Conservation (phyloP, 768 basidiomycete genomes). For the Termitomyces sp. region DNA sequence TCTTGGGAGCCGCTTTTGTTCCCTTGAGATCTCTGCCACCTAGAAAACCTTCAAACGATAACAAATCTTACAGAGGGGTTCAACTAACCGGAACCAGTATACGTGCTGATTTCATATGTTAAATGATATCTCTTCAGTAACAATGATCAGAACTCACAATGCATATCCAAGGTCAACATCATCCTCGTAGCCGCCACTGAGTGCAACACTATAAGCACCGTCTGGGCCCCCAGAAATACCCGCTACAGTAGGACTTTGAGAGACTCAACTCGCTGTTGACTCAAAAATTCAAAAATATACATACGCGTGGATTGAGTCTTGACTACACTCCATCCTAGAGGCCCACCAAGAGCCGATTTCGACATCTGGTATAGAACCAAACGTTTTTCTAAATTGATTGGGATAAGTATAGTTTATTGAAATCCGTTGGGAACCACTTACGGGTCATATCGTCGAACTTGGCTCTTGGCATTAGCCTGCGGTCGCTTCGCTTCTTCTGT, state of each 20-base stretch:
- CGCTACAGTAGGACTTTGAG: constrained; percentile 70
- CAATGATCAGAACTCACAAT: constrained; percentile 52
- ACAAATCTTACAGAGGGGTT: not conserved
- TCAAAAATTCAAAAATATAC: constrained; percentile 24
- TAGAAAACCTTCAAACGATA: constrained; percentile 17
- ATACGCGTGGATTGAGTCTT: constrained; percentile 83
- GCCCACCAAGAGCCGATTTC: constrained; percentile 84
- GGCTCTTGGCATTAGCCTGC: constrained; percentile 18
- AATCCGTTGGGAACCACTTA: constrained; percentile 23
- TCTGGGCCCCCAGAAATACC: constrained; percentile 67
- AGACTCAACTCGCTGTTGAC: constrained; percentile 3
- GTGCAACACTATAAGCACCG: constrained; percentile 82
- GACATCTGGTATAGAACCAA: constrained; percentile 77
- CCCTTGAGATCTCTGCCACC: constrained; percentile 88
- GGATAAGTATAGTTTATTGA: not conserved
- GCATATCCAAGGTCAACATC: constrained; percentile 80
- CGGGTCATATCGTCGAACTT: constrained; percentile 46
- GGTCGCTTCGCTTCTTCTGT: constrained; percentile 35
- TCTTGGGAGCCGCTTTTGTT: constrained; percentile 78
- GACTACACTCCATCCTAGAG: constrained; percentile 63
- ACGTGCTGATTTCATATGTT: constrained; percentile 49
- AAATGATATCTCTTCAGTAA: not conserved
- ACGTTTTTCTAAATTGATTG: constrained; percentile 54
- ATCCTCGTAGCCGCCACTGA: constrained; percentile 88
- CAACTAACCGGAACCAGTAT: constrained; percentile 69